A percentile compares a stretch with the other conserved stretches of the same genome.
These are phyloP conservation scores for Trichosporon inkin DNA, from an alignment of 1,284 basidiomycete genomes.

Conservation along the genomic window DNA sequence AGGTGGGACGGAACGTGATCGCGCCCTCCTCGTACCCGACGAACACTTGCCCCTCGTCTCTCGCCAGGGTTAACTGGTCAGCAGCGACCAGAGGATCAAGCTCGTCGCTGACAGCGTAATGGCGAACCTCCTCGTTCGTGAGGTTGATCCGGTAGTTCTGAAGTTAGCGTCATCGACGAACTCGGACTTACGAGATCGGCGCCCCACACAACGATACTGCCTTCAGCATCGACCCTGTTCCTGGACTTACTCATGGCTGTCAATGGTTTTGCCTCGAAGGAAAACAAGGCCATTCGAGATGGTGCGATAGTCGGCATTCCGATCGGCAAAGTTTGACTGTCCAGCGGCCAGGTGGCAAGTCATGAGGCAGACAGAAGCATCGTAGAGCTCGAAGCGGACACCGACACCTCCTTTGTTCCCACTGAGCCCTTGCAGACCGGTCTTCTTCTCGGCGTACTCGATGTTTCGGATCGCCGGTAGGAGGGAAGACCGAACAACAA, in stretches of 20 bases:
- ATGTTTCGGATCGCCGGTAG: conserved; percentile 79
- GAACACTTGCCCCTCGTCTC: conserved; percentile 70
- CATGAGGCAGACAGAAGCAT: conserved; percentile 89
- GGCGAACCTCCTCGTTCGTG: conserved; percentile 72
- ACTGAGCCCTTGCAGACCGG: conserved; percentile 91
- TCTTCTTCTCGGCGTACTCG: conserved; percentile 91
- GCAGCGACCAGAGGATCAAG: conserved; percentile 69
- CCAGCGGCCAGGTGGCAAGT: conserved; percentile 91
- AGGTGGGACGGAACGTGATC: conserved; percentile 62
- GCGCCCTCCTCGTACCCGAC: conserved; percentile 82
- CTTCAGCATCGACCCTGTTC: background rate
- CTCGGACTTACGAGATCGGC: conserved; percentile 63
- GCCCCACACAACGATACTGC: conserved; percentile 69
- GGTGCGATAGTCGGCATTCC: conserved; percentile 88
- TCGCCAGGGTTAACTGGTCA: conserved; percentile 75
- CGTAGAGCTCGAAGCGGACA: conserved; percentile 83
- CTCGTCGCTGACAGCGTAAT: conserved; percentile 61
- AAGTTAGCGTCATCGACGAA: background rate
- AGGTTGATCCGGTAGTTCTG: conserved; percentile 86
- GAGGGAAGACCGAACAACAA: conserved; percentile 74
- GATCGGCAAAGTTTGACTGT: conserved; percentile 79
- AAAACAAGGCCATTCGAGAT: conserved; percentile 80
- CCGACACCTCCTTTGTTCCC: conserved; percentile 96
- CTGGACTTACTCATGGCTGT: conserved; percentile 73
- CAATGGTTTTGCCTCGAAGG: conserved; percentile 78